These are phyloP conservation scores for Cystobasidium ongulense DNA, from an alignment of 768 basidiomycete species.

Conservation along the genomic window DNA sequence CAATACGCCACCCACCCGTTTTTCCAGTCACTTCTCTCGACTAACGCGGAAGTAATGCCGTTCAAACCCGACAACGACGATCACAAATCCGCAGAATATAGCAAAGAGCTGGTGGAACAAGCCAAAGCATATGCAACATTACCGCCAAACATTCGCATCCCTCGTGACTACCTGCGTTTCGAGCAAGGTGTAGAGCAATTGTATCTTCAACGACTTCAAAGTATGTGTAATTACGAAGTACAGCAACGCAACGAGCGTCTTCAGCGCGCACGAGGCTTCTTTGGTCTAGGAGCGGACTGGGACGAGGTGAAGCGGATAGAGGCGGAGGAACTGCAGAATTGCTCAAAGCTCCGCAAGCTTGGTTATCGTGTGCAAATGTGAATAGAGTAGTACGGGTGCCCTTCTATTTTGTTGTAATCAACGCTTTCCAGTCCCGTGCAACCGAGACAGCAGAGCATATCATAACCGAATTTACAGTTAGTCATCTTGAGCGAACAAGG, in stretches of 20 bases:
- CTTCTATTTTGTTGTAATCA: background rate
- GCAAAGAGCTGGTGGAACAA: background rate
- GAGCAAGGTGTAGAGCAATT: conserved; percentile 67
- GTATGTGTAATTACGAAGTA: conserved; percentile 61
- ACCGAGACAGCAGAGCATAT: too few species aligned
- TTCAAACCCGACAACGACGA: conserved; percentile 7
- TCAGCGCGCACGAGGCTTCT: conserved; percentile 72
- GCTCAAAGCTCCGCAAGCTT: conserved; percentile 60
- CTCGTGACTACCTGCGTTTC: conserved; percentile 48
- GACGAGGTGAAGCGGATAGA: conserved; percentile 71
- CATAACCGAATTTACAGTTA: too few species aligned
- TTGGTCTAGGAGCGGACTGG: conserved; percentile 88
- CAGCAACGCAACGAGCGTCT: conserved; percentile 62
- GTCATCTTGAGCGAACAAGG: too few species aligned
- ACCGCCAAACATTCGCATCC: conserved; percentile 47
- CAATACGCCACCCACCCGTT: conserved; percentile 77
- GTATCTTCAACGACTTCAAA: conserved; percentile 64
- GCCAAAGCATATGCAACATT: conserved; percentile 6
- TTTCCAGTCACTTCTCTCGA: conserved; percentile 36
- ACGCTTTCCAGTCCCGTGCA: too few species aligned
- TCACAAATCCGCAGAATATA: background rate
- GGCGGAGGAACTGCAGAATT: conserved; percentile 61
- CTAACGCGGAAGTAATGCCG: background rate
- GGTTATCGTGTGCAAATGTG: conserved; percentile 30
- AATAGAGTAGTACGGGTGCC: background rate